Conservation (phyloP, 1,284 basidiomycete species). For the Boletus sp. region DNA sequence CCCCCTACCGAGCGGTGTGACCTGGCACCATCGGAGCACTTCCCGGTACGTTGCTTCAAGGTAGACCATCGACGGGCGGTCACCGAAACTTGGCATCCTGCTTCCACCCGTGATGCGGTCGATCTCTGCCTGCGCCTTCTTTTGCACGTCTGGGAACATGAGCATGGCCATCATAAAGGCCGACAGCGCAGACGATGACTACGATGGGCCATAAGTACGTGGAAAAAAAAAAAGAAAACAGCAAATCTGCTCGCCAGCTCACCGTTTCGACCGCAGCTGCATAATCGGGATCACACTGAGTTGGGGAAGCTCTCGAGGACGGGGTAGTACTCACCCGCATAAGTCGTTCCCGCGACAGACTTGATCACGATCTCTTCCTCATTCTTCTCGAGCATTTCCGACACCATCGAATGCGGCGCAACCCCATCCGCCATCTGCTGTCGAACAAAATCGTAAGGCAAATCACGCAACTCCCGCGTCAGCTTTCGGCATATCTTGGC, state of each 20-base stretch:
- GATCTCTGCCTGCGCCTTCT: slow-evolving; percentile 23
- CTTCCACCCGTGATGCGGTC: slow-evolving; percentile 8
- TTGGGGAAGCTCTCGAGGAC: too few relatives aligned
- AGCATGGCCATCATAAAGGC: slow-evolving; percentile 29
- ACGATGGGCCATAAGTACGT: not conserved
- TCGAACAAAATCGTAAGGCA: slow-evolving; percentile 26
- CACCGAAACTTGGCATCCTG: slow-evolving; percentile 13
- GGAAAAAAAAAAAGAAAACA: too few relatives aligned
- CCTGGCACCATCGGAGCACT: slow-evolving; percentile 20
- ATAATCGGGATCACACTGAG: too few relatives aligned
- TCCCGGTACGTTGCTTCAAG: slow-evolving; percentile 22
- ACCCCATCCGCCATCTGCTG: slow-evolving; percentile 20
- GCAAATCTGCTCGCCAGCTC: too few relatives aligned
- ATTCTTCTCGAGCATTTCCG: slow-evolving; percentile 22
- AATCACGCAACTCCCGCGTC: slow-evolving; percentile 22
- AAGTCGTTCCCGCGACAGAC: slow-evolving; percentile 24
- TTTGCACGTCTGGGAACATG: slow-evolving; percentile 24
- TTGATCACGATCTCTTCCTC: slow-evolving; percentile 29
- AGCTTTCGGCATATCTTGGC: slow-evolving; percentile 18
- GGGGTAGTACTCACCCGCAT: slow-evolving; percentile 13
- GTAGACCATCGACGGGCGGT: slow-evolving; percentile 19
- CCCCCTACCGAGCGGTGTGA: slow-evolving; percentile 17
- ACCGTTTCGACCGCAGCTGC: slow-evolving; percentile 21
- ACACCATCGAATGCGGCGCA: slow-evolving; percentile 21
- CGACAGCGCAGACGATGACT: slow-evolving; percentile 23